A percentile compares a stretch with the other conserved stretches of the same genome.
These are phyloP conservation scores for Fusarium begoniae DNA, from an alignment of 2,329 filamentous ascomycete genomes.

Conservation along the genomic window DNA sequence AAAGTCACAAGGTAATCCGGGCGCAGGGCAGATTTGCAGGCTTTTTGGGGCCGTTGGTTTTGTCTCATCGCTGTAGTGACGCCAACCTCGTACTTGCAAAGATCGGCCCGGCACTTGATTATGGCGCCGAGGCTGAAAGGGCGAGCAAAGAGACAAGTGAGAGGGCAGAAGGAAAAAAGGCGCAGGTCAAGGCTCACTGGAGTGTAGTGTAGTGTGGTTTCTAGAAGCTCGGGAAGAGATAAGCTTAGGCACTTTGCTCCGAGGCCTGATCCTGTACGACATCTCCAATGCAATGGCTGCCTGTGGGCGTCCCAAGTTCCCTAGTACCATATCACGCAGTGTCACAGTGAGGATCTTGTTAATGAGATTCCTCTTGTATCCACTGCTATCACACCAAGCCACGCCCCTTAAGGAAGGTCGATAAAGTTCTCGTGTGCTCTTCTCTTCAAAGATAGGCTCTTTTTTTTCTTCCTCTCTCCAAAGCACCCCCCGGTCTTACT, in stretches of 20 bases:
- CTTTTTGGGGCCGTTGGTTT: not conserved
- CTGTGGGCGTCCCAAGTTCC: not conserved
- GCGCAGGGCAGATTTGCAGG: constrained; percentile 18
- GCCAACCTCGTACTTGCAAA: constrained; percentile 2
- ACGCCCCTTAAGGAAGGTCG: constrained; percentile 32
- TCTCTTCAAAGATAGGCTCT: constrained; percentile 11
- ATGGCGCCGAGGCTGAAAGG: constrained; percentile 1
- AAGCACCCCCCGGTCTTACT: constrained; percentile 16
- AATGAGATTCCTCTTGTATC: constrained; percentile 13
- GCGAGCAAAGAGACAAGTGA: not conserved
- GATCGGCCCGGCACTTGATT: not conserved
- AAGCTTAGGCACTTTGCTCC: constrained; percentile 14
- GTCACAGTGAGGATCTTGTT: not conserved
- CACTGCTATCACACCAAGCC: constrained; percentile 27
- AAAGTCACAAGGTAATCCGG: not conserved
- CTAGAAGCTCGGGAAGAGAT: constrained; percentile 19
- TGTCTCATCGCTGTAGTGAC: constrained; percentile 9
- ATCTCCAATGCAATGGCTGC: constrained; percentile 2
- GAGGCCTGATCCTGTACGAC: not conserved
- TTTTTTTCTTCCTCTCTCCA: not conserved
- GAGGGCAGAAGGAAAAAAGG: not conserved
- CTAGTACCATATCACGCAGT: not conserved
- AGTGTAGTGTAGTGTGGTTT: not conserved
- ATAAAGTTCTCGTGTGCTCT: not conserved
- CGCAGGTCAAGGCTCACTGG: not conserved